These are phyloP conservation scores for Hyaloraphidium curvatum DNA, from an alignment of 192 early-diverging fungal genomes.

Conservation along the genomic window DNA sequence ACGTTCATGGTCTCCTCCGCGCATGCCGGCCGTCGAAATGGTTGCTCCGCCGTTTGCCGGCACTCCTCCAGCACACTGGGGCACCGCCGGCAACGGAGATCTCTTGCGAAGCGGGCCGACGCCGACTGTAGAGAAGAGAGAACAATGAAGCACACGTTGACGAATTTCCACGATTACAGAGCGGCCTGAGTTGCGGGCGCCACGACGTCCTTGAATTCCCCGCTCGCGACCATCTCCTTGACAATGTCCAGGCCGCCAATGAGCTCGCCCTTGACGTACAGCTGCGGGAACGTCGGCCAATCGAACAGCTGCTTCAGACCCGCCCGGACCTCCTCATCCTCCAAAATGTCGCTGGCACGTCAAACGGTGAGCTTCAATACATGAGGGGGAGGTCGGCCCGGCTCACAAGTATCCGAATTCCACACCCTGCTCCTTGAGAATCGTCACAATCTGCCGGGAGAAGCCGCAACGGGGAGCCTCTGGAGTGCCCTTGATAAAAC, in stretches of 20 bases:
- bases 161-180: no score
- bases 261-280: constrained; percentile 77
- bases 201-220: constrained; percentile 12
- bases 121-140: no score
- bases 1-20: no score
- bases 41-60: no score
- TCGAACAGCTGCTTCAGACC: constrained; percentile 24
- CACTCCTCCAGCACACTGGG: no score
- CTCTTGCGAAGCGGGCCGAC: no score
- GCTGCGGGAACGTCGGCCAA: constrained; percentile 37
- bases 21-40: no score
- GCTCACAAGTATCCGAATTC: constrained; percentile 13
- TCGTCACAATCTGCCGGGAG: constrained; percentile 1
- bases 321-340: constrained; percentile 34
- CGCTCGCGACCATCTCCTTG: constrained; percentile 56
- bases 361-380: neutral
- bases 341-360: constrained; percentile 21
- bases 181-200: no score
- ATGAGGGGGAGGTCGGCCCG: neutral
- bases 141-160: no score
- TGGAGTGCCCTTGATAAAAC: constrained; percentile 92
- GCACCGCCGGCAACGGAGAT: no score
- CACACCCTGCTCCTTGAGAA: constrained; percentile 20
- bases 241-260: constrained; percentile 90
- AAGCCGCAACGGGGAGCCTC: constrained; percentile 72